phyloP scores from a whole-genome alignment of 176 grass and related monocot species.

The Musa troglodytarum region DNA sequence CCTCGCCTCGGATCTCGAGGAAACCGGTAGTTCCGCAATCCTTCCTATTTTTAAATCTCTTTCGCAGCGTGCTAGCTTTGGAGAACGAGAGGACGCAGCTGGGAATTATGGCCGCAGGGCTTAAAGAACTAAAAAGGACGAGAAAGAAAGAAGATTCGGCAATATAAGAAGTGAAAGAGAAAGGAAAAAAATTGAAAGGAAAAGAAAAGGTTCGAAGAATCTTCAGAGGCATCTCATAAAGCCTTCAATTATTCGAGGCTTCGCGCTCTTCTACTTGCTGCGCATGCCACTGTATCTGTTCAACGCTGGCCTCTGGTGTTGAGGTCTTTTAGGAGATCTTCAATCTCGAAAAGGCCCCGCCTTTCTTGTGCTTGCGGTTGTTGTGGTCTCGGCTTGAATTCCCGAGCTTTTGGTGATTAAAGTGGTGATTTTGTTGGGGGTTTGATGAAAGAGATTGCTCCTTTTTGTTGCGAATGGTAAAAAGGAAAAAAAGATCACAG shows the following conservation, averaged over 20 bases:
- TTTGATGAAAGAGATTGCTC: slow-evolving; percentile 19
- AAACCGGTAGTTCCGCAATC: background rate
- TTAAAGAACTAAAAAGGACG: slow-evolving; percentile 48
- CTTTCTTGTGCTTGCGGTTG: slow-evolving; percentile 64
- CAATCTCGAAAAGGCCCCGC: slow-evolving; percentile 20
- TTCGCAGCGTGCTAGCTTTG: slow-evolving; percentile 11
- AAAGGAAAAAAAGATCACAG: slow-evolving; percentile 14
- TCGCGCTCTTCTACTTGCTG: background rate
- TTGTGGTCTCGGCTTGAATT: slow-evolving; percentile 12
- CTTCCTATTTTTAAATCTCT: slow-evolving; percentile 14
- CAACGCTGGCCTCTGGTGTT: slow-evolving; percentile 30
- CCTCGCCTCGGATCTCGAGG: slow-evolving; percentile 11
- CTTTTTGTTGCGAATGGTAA: slow-evolving; percentile 25
- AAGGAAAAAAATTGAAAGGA: slow-evolving; percentile 5
- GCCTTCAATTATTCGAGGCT: slow-evolving; percentile 37
- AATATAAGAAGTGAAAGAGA: slow-evolving; percentile 40
- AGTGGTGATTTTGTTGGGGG: background rate
- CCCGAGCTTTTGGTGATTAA: slow-evolving; percentile 9
- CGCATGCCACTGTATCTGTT: slow-evolving; percentile 20
- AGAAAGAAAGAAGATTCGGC: slow-evolving; percentile 30
- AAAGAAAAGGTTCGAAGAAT: slow-evolving; percentile 59
- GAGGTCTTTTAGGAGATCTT: slow-evolving; percentile 17
- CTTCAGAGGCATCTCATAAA: slow-evolving; percentile 63
- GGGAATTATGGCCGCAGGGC: slow-evolving; percentile 36
- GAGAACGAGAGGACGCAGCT: slow-evolving; percentile 31